Base-by-base conservation (phyloP, 495 filamentous ascomycete genomes). In the Penicillium turbatum region DNA sequence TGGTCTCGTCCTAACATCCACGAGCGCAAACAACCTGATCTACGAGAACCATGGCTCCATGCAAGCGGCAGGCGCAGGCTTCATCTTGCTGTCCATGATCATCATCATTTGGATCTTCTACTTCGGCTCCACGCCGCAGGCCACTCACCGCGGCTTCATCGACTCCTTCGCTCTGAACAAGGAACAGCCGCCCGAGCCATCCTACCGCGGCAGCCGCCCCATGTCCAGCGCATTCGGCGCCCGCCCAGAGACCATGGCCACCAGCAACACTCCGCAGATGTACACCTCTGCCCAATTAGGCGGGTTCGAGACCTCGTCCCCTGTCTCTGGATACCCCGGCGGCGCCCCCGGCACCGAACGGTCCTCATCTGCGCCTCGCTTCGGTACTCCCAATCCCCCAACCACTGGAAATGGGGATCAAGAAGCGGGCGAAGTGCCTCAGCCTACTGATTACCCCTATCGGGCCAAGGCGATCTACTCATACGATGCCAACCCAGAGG, bases 41-140 rank as follows among this genome's bases (percentile, higher is more conserved):
- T 93, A 96, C 67, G 77, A 71, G 39, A 68, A 78, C 26, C 72
- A 83, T 44, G 82, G 81, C 17, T 81, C 90, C 38, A 83, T 83
- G 66, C 86, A 97, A 72, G 93, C 93, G 35, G 86, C 89, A 2
- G 87, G 89, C 17, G 95, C 95, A 59, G 93, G 93, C 13, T 91
- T 92, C 67, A 97, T 99, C 55, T 79, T 97, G n/a, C 77, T 97
- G 29, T 89, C 92, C 31, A 97, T 97, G 84, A 85, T 97, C 48
- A 83, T 88, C 65, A 88, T 97, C 62, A 82, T 97, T 42, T 99
- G 93, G 93, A 96, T 97, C 55, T 95, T 96, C 74, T 96, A 97
- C 74, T 99, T 95, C 63, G 93, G 93, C 51, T 96, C 93, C 7
- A 85, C 88, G 2, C 91, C 95, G 6, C 85, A 89, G 47, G 89